These are phyloP conservation scores for Venturia asperata DNA, from an alignment of 2,329 filamentous ascomycete genomes.

Conservation along the genomic window DNA sequence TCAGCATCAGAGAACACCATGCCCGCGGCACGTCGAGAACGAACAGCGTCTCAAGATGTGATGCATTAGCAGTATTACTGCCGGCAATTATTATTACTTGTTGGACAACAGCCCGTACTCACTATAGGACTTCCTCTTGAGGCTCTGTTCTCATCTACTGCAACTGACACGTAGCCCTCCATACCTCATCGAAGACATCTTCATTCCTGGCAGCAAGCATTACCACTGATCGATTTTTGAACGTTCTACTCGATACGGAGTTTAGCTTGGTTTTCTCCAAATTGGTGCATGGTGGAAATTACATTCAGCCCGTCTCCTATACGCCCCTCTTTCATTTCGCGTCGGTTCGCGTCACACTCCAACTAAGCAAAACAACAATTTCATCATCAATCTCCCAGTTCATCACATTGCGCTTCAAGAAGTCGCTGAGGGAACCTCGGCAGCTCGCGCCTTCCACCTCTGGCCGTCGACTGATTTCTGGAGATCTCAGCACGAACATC, in stretches of 20 bases:
- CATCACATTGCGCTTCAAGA: not conserved
- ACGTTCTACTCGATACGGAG: not conserved
- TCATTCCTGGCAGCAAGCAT: not conserved
- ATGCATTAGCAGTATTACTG: not conserved
- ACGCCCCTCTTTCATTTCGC: slow-evolving; percentile 12
- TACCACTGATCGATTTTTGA: not conserved
- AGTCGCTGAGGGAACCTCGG: not conserved
- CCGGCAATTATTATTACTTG: not conserved
- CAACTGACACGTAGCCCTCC: slow-evolving; percentile 4
- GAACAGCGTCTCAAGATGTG: slow-evolving; percentile 6
- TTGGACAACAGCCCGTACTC: not conserved
- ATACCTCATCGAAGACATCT: not conserved
- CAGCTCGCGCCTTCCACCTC: not conserved
- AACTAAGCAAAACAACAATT: slow-evolving; percentile 1
- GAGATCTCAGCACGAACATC: not conserved
- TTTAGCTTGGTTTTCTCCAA: not conserved
- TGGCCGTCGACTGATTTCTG: not conserved
- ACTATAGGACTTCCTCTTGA: not conserved
- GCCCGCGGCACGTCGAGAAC: slow-evolving; percentile 4
- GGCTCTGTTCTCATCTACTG: not conserved
- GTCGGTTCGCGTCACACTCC: not conserved
- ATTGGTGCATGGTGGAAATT: slow-evolving; percentile 7
- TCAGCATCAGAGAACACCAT: not conserved
- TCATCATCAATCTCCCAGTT: not conserved
- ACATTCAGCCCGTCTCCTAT: not conserved